Base-by-base conservation (phyloP, 2,329 filamentous ascomycete genomes). In the Aciculosporium take region DNA sequence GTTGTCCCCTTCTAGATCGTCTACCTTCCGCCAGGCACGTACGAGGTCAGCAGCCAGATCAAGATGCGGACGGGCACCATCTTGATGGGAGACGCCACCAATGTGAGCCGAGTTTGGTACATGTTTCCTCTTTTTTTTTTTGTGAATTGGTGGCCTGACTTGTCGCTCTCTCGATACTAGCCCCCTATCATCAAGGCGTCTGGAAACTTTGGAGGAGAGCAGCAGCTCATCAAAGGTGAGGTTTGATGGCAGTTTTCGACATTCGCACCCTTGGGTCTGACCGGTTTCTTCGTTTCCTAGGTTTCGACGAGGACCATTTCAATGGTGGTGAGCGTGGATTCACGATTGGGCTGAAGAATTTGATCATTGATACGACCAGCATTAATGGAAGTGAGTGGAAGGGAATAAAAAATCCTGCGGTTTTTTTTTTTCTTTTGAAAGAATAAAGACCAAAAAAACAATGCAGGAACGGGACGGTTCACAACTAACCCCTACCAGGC, bases 21-120 rank as follows among this genome's bases (percentile, higher is more conserved):
- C 4, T 67, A 65, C 39, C 57, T 67, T 31, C 63, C 63, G 0
- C 58, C 63, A 1, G 65, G 63, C 28, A 64, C 58, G 5, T 67
- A 68, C 44, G 49, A 55, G 24, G 52, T 67, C 37, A 55, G 51
- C 42, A 35, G 54, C 37, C 65, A 63, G 1, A 61, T 68, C 28
- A 38, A 48, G 5, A 59, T 66, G 58, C 61, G 63, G 39, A 65
- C 64, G 0, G 64, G 65, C 33, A 67, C 64, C 5, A 59, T 67
- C 30, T 46, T 68, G 31, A 65, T 67, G 60, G 65, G 64, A n/a
- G 65, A 67, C 43, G 57, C 64, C 3, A 65, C 59, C 5, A 55
- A 66, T 30, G 49, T 49, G 49, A 30, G 47, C 24, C 9, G 12
- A 8, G 10, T 15, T 7, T 8, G 12, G 4, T 18, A 10, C 9